These are phyloP conservation scores for Mycena haematopus DNA, from an alignment of 768 basidiomycete genomes.

Conservation along the genomic window DNA sequence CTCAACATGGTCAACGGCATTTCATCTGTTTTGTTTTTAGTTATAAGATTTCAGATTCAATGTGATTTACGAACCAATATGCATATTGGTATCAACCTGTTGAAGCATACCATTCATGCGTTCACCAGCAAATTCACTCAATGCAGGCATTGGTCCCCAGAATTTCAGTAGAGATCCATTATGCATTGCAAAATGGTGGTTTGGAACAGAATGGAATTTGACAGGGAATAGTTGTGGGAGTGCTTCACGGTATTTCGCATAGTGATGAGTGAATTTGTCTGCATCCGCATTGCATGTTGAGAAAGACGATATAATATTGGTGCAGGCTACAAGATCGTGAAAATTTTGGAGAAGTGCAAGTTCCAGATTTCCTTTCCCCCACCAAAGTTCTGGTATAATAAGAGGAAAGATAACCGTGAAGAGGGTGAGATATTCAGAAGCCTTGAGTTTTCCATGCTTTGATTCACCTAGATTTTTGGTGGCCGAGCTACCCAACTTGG, in stretches of 20 bases:
- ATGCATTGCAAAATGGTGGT: slow-evolving; percentile 44
- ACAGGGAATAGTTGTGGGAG: slow-evolving; percentile 33
- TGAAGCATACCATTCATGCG: slow-evolving; percentile 37
- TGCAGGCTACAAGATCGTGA: slow-evolving; percentile 33
- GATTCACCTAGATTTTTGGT: slow-evolving; percentile 41
- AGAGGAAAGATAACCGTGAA: slow-evolving; percentile 39
- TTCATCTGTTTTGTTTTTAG: not conserved
- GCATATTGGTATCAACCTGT: slow-evolving; percentile 34
- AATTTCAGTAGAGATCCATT: slow-evolving; percentile 35
- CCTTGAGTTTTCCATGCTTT: slow-evolving; percentile 43
- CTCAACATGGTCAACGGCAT: too few species aligned
- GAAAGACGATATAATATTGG: slow-evolving; percentile 37
- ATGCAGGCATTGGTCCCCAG: slow-evolving; percentile 38
- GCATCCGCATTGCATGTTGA: slow-evolving; percentile 27
- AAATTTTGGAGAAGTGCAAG: slow-evolving; percentile 31
- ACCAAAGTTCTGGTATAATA: slow-evolving; percentile 40
- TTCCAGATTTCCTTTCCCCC: slow-evolving; percentile 24
- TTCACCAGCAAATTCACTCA: slow-evolving; percentile 42
- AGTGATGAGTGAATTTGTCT: slow-evolving; percentile 33
- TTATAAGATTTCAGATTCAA: not conserved
- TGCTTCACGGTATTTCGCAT: slow-evolving; percentile 30
- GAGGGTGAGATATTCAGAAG: slow-evolving; percentile 36
- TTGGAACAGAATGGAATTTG: slow-evolving; percentile 33
- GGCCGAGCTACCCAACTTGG: slow-evolving; percentile 32
- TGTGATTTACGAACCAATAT: slow-evolving; percentile 20